Percentiles rank a stretch among this genome's conserved stretches.
These are phyloP conservation scores for Neonectria ditissima DNA, from an alignment of 2,329 filamentous ascomycete species.

Conservation along the genomic window DNA sequence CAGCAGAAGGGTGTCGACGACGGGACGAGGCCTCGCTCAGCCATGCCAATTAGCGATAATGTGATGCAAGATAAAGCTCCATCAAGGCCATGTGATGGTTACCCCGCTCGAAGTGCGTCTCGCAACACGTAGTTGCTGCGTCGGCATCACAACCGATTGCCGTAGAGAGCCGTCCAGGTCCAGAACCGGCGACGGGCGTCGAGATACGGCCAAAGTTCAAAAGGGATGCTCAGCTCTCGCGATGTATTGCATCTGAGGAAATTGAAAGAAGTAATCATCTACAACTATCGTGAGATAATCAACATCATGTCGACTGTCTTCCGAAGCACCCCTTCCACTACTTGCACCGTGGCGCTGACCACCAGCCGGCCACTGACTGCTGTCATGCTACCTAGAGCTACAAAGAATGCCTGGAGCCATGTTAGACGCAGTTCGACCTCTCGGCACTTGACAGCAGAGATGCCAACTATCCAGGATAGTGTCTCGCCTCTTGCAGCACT, in stretches of 20 bases:
- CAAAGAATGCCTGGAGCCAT: not conserved
- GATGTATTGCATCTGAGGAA: not conserved
- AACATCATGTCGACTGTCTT: not conserved
- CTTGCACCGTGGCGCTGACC: not conserved
- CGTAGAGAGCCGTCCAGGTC: not conserved
- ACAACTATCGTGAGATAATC: not conserved
- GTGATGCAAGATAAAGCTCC: conserved; percentile 14
- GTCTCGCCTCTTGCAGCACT: conserved; percentile 45
- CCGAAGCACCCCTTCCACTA: not conserved
- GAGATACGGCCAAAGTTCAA: conserved; percentile 13
- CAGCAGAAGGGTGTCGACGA: not conserved
- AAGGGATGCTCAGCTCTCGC: not conserved
- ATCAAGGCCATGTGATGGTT: conserved; percentile 20
- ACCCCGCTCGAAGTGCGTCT: conserved; percentile 21
- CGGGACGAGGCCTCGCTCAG: conserved; percentile 14
- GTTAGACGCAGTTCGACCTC: conserved; percentile 13
- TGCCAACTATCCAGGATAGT: not conserved
- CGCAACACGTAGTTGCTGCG: conserved; percentile 3
- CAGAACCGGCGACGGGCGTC: not conserved
- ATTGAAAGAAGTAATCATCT: not conserved
- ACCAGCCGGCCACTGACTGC: not conserved
- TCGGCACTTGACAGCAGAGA: conserved; percentile 2
- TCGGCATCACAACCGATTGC: conserved; percentile 26
- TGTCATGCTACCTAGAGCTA: not conserved
- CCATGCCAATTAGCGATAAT: conserved; percentile 21